Percentiles rank a stretch among this genome's conserved stretches.
phyloP scores from a whole-genome alignment of 371 early-diverging fungal species.

The Nematocida ausubeli region DNA sequence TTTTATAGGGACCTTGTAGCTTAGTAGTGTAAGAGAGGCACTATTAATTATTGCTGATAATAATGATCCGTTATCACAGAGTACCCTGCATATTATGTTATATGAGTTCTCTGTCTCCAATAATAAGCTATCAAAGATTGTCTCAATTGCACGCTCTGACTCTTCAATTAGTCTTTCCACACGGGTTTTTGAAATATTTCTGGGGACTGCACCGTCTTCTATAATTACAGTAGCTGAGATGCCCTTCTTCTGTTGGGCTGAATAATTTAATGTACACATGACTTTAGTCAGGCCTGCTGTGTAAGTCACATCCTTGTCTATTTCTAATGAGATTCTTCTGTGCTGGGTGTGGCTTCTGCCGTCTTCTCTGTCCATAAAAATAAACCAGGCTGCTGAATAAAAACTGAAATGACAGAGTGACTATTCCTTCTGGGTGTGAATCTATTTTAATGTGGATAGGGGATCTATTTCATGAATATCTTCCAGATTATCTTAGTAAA shows the following conservation, averaged over 20 bases:
- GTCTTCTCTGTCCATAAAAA: slow-evolving; percentile 37
- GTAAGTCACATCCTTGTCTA: not conserved
- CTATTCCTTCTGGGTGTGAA: too few relatives aligned
- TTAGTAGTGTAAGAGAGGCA: slow-evolving; percentile 7
- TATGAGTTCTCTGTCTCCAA: slow-evolving; percentile 17
- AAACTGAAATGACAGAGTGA: too few relatives aligned
- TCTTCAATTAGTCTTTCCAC: slow-evolving; percentile 23
- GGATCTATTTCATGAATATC: too few relatives aligned
- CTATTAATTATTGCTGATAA: slow-evolving; percentile 35
- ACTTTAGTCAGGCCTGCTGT: slow-evolving; percentile 17
- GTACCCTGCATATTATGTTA: not conserved
- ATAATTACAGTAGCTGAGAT: not conserved
- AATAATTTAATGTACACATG: not conserved
- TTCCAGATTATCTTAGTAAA: too few relatives aligned
- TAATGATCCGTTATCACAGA: slow-evolving; percentile 22
- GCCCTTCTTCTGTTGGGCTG: slow-evolving; percentile 20
- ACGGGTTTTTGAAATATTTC: not conserved
- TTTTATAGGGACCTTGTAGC: slow-evolving; percentile 10
- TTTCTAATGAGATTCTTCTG: not conserved
- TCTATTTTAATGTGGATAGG: too few relatives aligned
- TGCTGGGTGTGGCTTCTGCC: slow-evolving; percentile 25
- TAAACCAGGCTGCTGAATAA: not conserved
- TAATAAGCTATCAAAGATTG: slow-evolving; percentile 8
- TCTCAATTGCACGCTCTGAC: not conserved
- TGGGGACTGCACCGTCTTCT: not conserved